Evolutionary conservation across 176 grass and related monocot species (phyloP).

Genomic region (Thinopyrum elongatum): DNA sequence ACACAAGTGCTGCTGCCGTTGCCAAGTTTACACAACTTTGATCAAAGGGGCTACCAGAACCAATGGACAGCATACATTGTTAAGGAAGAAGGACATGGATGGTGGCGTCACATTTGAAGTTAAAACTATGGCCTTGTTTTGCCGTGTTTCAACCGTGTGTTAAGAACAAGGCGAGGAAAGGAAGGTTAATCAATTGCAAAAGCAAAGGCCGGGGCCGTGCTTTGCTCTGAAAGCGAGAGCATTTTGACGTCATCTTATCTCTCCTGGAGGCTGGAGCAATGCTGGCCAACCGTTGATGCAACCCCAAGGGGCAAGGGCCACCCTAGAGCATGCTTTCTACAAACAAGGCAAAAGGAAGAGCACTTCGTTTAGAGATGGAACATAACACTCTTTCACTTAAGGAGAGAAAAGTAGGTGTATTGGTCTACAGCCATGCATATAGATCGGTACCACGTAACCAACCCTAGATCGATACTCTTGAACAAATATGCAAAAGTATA

Average conservation of each 20-base stretch:
- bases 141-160: neutral
- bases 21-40: neutral
- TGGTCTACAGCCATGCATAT: neutral
- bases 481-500: conserved; percentile 12
- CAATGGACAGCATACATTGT: neutral
- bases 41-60: neutral
- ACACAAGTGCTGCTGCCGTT: no score
- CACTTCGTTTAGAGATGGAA: neutral
- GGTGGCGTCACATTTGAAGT: neutral
- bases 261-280: neutral
- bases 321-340: neutral
- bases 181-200: neutral
- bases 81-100: neutral
- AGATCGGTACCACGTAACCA: conserved; percentile 26
- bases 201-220: neutral
- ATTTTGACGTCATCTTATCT: conserved; percentile 35
- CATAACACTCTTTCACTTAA: conserved; percentile 7
- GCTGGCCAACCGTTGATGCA: neutral
- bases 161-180: neutral
- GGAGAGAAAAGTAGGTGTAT: neutral
- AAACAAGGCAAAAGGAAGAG: neutral
- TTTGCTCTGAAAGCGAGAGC: conserved; percentile 9
- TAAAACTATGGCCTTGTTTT: neutral
- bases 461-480: conserved; percentile 17
- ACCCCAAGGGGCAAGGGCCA: no score